Percentiles rank a stretch among this genome's conserved stretches.
Conservation (phyloP, 2,329 filamentous ascomycete species). For the Botryotinia narcissicola region DNA sequence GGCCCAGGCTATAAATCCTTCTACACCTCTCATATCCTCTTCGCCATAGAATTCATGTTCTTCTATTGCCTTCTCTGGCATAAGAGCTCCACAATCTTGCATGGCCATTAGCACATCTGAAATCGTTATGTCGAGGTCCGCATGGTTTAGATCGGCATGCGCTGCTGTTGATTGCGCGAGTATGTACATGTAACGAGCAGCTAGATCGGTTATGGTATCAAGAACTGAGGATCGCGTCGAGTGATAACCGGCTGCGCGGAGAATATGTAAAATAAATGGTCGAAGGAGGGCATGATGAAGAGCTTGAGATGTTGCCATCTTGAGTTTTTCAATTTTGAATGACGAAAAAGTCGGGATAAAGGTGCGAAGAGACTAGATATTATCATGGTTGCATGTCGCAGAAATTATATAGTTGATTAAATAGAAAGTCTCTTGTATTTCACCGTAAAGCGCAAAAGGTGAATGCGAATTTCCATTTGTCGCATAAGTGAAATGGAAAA, state of each 20-base stretch:
- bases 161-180: constrained; percentile 70
- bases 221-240: constrained; percentile 76
- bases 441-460: not conserved
- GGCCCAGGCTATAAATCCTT: constrained; percentile 78
- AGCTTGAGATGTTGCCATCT: constrained; percentile 45
- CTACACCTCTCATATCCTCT: constrained; percentile 77
- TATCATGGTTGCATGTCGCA: constrained; percentile 31
- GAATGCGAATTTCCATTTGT: not conserved
- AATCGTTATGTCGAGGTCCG: constrained; percentile 63
- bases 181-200: constrained; percentile 73
- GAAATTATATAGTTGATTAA: not conserved
- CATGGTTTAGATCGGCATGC: constrained; percentile 61
- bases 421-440: not conserved
- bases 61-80: constrained; percentile 62
- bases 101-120: constrained; percentile 84
- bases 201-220: constrained; percentile 83
- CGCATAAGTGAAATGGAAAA: constrained; percentile 14
- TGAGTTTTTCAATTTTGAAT: constrained; percentile 12
- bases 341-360: constrained; percentile 27
- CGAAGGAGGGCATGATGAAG: constrained; percentile 78
- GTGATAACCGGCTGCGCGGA: constrained; percentile 89
- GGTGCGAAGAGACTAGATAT: constrained; percentile 23
- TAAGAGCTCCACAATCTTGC: constrained; percentile 73
- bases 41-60: constrained; percentile 64
- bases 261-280: constrained; percentile 83